A percentile compares a stretch with the other conserved stretches of the same genome.
Conservation (phyloP, 2,329 filamentous ascomycete species). For the Atkinsonella hypoxylon region DNA sequence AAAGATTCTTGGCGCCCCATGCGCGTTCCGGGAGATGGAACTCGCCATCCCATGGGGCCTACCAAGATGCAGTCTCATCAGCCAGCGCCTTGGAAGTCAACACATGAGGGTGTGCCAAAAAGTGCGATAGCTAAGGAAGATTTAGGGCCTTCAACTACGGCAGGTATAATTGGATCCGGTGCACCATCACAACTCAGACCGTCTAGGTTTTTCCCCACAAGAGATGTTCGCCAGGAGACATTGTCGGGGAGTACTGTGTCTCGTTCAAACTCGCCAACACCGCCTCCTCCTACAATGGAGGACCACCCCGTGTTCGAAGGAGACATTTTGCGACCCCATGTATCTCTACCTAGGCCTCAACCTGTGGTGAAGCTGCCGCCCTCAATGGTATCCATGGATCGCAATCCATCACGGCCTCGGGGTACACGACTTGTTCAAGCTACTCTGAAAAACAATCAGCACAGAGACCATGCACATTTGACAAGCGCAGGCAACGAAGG, state of each 20-base stretch:
- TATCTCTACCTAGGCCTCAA: slow-evolving; percentile 55
- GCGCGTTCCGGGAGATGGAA: slow-evolving; percentile 25
- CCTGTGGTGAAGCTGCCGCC: slow-evolving; percentile 77
- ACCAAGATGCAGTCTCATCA: slow-evolving; percentile 18
- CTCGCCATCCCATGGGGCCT: slow-evolving; percentile 15
- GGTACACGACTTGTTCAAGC: slow-evolving; percentile 25
- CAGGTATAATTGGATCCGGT: slow-evolving; percentile 19
- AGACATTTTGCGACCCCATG: slow-evolving; percentile 51
- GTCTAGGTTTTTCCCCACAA: slow-evolving; percentile 51
- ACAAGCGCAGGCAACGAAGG: slow-evolving; percentile 19
- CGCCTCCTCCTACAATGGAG: slow-evolving; percentile 58
- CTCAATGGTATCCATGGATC: slow-evolving; percentile 16
- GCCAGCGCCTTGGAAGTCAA: slow-evolving; percentile 18
- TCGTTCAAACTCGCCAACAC: slow-evolving; percentile 48
- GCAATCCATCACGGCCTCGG: slow-evolving; percentile 14
- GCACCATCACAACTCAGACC: slow-evolving; percentile 34
- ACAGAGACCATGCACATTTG: slow-evolving; percentile 12
- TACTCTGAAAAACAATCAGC: slow-evolving; percentile 18
- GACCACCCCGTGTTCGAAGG: slow-evolving; percentile 64
- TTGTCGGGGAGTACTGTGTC: slow-evolving; percentile 23
- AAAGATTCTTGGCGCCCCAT: slow-evolving; percentile 43
- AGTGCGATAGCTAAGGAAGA: slow-evolving; percentile 13
- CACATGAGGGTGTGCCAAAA: slow-evolving; percentile 16
- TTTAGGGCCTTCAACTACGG: slow-evolving; percentile 10
- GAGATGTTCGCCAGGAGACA: slow-evolving; percentile 34